phyloP scores from a whole-genome alignment of 495 filamentous ascomycete species.

The Aspergillus haitiensis region DNA sequence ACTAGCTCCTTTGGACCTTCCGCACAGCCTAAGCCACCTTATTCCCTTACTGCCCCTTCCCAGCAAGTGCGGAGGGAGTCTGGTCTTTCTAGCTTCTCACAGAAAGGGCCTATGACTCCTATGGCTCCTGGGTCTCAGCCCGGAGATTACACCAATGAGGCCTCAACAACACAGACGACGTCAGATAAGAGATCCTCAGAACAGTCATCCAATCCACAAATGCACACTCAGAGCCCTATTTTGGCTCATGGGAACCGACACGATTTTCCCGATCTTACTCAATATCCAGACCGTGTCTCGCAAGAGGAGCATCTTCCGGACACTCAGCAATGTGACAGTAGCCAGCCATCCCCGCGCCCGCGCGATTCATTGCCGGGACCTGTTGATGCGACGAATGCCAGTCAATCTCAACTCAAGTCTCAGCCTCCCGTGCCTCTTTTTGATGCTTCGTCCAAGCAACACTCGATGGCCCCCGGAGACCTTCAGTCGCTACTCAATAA shows the following conservation, averaged over 20 bases:
- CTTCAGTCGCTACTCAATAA: conserved; percentile 50
- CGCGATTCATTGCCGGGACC: conserved; percentile 23
- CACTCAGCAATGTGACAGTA: conserved; percentile 46
- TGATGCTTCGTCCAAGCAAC: conserved; percentile 36
- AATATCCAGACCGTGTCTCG: conserved; percentile 44
- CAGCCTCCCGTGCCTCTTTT: conserved; percentile 52
- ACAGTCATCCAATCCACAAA: conserved; percentile 46
- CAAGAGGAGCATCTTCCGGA: conserved; percentile 50
- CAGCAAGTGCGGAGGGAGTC: conserved; percentile 54
- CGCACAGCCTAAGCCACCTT: conserved; percentile 50
- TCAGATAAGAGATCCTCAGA: conserved; percentile 69
- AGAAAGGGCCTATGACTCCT: conserved; percentile 70
- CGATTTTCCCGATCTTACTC: conserved; percentile 41
- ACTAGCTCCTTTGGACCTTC: conserved; percentile 54
- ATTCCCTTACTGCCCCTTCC: conserved; percentile 52
- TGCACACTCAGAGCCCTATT: conserved; percentile 59
- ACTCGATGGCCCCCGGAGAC: conserved; percentile 31
- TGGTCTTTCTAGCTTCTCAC: conserved; percentile 56
- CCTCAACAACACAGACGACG: conserved; percentile 78
- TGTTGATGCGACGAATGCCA: conserved; percentile 33
- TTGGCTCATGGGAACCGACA: conserved; percentile 34
- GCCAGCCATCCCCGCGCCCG: conserved; percentile 37
- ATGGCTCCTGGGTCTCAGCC: conserved; percentile 75
- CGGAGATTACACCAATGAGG: conserved; percentile 75
- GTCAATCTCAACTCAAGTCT: conserved; percentile 42